Evolutionary conservation across 1,139 yeast genomes (phyloP).

Genomic region (Yamadazyma atlantica): DNA sequence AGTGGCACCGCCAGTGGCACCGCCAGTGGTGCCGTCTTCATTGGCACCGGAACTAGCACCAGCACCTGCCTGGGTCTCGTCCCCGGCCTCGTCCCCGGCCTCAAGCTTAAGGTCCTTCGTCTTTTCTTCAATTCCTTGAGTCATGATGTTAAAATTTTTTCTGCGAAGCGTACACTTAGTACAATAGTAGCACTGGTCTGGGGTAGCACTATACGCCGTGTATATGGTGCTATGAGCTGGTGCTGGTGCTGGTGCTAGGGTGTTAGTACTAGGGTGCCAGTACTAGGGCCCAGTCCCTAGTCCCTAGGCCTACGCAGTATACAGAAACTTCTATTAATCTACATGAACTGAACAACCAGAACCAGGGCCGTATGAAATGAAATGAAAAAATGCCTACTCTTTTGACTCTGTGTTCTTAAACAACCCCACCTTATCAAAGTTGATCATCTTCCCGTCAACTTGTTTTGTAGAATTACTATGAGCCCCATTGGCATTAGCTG

Average conservation of each 20-base stretch:
- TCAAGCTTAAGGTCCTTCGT: constrained; percentile 14
- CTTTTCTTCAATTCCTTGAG: constrained; percentile 14
- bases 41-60: constrained; percentile 3
- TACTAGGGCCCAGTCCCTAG: too few species aligned
- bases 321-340: neutral
- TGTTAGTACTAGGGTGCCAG: too few species aligned
- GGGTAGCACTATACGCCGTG: too few species aligned
- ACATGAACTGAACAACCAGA: neutral
- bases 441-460: constrained; percentile 46
- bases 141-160: too few species aligned
- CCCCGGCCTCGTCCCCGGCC: constrained; percentile 1
- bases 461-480: constrained; percentile 16
- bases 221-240: too few species aligned
- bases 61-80: neutral
- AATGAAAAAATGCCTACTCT: constrained; percentile 7
- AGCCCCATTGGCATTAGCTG: constrained; percentile 9
- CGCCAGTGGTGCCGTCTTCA: constrained; percentile 7
- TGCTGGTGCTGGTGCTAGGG: too few species aligned
- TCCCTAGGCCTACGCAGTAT: too few species aligned
- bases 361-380: neutral
- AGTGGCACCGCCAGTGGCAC: constrained; percentile 13
- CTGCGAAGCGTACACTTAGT: too few species aligned
- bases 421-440: constrained; percentile 38
- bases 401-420: constrained; percentile 17
- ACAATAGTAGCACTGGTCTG: too few species aligned